Percentiles rank a stretch among this genome's conserved stretches.
phyloP scores from a whole-genome alignment of 352 stramenopile genomes.

The Phytopythium kandeliae region DNA sequence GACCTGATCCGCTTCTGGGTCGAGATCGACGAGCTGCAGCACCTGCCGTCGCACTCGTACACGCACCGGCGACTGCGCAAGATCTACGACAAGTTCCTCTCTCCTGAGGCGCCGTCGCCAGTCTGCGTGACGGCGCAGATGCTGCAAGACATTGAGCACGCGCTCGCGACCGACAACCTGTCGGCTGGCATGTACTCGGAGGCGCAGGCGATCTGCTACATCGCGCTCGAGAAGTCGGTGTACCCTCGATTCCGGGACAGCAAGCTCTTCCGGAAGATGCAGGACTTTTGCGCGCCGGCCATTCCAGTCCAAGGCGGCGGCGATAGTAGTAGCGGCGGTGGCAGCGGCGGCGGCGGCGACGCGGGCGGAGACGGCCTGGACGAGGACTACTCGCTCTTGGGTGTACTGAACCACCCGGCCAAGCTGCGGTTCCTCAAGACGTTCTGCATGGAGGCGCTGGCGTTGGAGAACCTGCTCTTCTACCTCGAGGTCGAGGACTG shows the following conservation, averaged over 20 bases:
- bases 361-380: conserved; percentile 10
- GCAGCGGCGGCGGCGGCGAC: neutral
- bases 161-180: conserved; percentile 57
- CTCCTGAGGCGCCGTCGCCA: conserved; percentile 53
- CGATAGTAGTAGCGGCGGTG: conserved; percentile 3
- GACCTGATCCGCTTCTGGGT: conserved; percentile 79
- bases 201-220: conserved; percentile 58
- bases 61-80: conserved; percentile 72
- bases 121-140: conserved; percentile 71
- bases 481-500: conserved; percentile 83
- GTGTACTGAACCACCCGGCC: conserved; percentile 58
- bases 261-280: conserved; percentile 74
- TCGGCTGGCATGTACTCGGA: conserved; percentile 65
- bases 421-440: conserved; percentile 82
- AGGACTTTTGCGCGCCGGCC: conserved; percentile 50
- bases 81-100: conserved; percentile 87
- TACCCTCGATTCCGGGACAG: conserved; percentile 75
- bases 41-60: conserved; percentile 73
- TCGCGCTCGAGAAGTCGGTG: conserved; percentile 65
- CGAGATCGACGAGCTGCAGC: conserved; percentile 71
- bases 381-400: conserved; percentile 60
- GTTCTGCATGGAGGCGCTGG: conserved; percentile 80
- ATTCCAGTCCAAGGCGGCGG: conserved; percentile 6
- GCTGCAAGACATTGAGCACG: conserved; percentile 58
- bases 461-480: conserved; percentile 81